Evolutionary conservation across 2,329 filamentous ascomycete genomes (phyloP).

Genomic region (Amauroascus verrucosus): DNA sequence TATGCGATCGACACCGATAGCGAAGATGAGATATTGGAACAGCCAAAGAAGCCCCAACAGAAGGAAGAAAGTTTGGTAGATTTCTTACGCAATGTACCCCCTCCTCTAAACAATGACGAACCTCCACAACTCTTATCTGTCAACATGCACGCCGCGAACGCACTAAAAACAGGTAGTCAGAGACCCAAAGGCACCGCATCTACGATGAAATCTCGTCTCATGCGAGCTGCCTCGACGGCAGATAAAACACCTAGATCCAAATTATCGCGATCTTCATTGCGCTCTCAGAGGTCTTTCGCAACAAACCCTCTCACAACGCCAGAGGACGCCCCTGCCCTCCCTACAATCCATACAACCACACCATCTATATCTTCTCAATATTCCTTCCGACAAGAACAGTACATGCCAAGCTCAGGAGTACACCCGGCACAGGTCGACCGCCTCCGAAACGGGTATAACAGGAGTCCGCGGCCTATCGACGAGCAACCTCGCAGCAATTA

Average conservation of each 20-base stretch:
- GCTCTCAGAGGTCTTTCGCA: slow-evolving; percentile 18
- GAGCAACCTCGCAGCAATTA: background rate
- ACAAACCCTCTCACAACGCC: slow-evolving; percentile 5
- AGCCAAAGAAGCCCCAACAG: slow-evolving; percentile 23
- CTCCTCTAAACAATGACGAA: slow-evolving; percentile 28
- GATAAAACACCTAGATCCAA: slow-evolving; percentile 25
- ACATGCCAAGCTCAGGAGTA: slow-evolving; percentile 17
- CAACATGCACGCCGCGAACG: slow-evolving; percentile 14
- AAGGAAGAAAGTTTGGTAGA: slow-evolving; percentile 41
- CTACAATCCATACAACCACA: slow-evolving; percentile 24
- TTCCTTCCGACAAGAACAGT: background rate
- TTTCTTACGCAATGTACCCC: slow-evolving; percentile 39
- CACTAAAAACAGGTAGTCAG: slow-evolving; percentile 6
- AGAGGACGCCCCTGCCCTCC: slow-evolving; percentile 11
- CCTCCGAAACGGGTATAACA: slow-evolving; percentile 23
- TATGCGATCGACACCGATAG: slow-evolving; percentile 78
- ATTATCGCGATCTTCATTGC: slow-evolving; percentile 27
- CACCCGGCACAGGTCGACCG: slow-evolving; percentile 32
- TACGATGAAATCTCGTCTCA: slow-evolving; percentile 30
- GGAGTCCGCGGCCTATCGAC: slow-evolving; percentile 1
- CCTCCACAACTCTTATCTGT: slow-evolving; percentile 25
- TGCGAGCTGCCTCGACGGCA: slow-evolving; percentile 24
- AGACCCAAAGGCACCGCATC: slow-evolving; percentile 19
- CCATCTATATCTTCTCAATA: background rate
- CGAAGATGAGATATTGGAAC: slow-evolving; percentile 49